A percentile compares a stretch with the other conserved stretches of the same genome.
Evolutionary conservation across 306 rosid genomes (phyloP).

Genomic region (Castanospermum australe): DNA sequence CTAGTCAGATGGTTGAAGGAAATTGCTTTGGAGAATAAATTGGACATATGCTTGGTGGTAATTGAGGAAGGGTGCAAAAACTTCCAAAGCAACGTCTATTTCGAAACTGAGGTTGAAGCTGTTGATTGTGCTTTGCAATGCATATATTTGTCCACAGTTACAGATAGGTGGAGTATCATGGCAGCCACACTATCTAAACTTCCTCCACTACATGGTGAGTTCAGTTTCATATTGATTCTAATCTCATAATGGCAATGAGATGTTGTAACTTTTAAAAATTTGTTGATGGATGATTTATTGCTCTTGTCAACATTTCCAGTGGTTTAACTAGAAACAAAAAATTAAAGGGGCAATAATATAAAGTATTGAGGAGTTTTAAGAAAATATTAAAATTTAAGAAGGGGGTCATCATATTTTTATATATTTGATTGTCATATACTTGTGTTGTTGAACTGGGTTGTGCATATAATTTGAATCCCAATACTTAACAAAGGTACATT

Average conservation of each 20-base stretch:
- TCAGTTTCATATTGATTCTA: constrained; percentile 20
- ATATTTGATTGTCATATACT: constrained; percentile 8
- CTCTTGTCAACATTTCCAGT: neutral
- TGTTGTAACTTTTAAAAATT: constrained; percentile 17
- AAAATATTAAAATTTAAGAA: neutral
- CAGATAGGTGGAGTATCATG: constrained; percentile 94
- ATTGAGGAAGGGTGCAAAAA: constrained; percentile 87
- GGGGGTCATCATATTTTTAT: neutral
- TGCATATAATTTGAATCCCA: constrained; percentile 22
- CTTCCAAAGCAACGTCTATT: constrained; percentile 50
- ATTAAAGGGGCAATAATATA: neutral
- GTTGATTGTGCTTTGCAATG: constrained; percentile 90
- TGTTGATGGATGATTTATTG: constrained; percentile 13
- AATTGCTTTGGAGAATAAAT: constrained; percentile 69
- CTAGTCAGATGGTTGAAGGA: constrained; percentile 94
- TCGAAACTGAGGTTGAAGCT: constrained; percentile 75
- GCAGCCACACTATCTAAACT: constrained; percentile 74
- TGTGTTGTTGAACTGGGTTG: constrained; percentile 23
- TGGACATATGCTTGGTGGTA: constrained; percentile 76
- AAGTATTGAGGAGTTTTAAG: neutral
- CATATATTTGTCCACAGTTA: constrained; percentile 74
- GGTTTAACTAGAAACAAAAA: neutral
- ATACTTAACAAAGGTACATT: neutral
- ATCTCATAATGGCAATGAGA: constrained; percentile 23
- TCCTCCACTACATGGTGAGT: constrained; percentile 78